These are phyloP conservation scores for Thelephora terrestris DNA, from an alignment of 1,284 basidiomycete genomes.

Conservation along the genomic window DNA sequence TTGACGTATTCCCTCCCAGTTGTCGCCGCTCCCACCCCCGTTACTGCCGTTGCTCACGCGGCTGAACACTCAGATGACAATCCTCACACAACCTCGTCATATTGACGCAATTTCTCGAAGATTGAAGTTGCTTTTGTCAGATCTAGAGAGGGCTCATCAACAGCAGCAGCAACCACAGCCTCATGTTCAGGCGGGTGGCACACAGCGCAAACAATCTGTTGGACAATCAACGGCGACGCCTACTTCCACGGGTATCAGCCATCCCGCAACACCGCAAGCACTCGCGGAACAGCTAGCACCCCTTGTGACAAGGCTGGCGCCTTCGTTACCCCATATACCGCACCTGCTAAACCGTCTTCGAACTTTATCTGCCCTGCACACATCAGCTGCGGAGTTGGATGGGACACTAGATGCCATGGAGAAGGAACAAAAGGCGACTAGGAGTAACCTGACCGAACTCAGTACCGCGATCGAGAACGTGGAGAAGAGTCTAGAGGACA, in stretches of 20 bases:
- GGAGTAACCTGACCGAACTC: constrained; percentile 58
- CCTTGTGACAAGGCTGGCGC: constrained; percentile 74
- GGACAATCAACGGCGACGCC: constrained; percentile 11
- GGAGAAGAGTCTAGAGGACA: constrained; percentile 68
- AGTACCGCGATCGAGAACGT: constrained; percentile 60
- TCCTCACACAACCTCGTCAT: constrained; percentile 92
- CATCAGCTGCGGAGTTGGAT: constrained; percentile 73
- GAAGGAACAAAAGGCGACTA: constrained; percentile 54
- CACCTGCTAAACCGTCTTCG: constrained; percentile 84
- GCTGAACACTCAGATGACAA: constrained; percentile 75
- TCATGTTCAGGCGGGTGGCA: constrained; percentile 17
- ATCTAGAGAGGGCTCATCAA: constrained; percentile 68
- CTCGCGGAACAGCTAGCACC: constrained; percentile 65
- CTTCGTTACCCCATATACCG: constrained; percentile 82
- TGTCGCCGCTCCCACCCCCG: constrained; percentile 65
- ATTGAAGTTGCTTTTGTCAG: constrained; percentile 85
- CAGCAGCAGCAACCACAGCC: constrained; percentile 31
- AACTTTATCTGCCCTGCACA: constrained; percentile 76
- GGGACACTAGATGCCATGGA: constrained; percentile 61
- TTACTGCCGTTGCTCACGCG: constrained; percentile 74
- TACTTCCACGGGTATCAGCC: constrained; percentile 22
- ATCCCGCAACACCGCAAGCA: constrained; percentile 21
- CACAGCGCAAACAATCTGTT: constrained; percentile 13
- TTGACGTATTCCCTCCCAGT: constrained; percentile 22
- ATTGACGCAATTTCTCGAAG: constrained; percentile 94